A percentile compares a stretch with the other conserved stretches of the same genome.
Evolutionary conservation across 75 land plant genomes (phyloP).

Genomic region (Sequoia sempervirens): DNA sequence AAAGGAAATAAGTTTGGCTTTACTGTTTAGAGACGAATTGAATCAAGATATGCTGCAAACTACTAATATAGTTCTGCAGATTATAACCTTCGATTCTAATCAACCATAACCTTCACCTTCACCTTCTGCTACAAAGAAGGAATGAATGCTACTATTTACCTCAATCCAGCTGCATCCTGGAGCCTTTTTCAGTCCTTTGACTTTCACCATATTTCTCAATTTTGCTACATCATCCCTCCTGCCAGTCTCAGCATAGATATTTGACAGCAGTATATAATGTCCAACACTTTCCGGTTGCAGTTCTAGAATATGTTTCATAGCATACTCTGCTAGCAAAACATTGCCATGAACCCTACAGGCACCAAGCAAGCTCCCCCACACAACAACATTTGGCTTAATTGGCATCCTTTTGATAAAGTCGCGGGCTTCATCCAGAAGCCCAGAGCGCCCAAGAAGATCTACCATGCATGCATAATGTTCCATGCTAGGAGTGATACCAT

Average conservation of each 20-base stretch:
- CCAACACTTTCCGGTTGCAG: constrained; percentile 21
- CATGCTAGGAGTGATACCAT: constrained; percentile 12
- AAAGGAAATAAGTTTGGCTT: neutral
- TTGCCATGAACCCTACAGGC: constrained; percentile 26
- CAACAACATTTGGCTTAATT: constrained; percentile 1
- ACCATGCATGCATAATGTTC: constrained; percentile 41
- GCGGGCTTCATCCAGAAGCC: constrained; percentile 30
- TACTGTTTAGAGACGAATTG: too few relatives aligned
- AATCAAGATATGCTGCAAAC: neutral
- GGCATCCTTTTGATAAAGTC: constrained; percentile 16
- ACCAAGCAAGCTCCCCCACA: constrained; percentile 28
- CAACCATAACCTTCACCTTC: neutral
- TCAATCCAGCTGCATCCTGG: constrained; percentile 28
- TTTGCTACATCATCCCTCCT: constrained; percentile 22
- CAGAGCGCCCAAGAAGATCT: constrained; percentile 33
- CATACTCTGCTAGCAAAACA: constrained; percentile 16
- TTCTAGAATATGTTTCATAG: constrained; percentile 17
- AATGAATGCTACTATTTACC: neutral
- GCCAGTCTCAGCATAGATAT: constrained; percentile 26
- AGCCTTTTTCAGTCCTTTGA: constrained; percentile 16
- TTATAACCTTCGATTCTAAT: neutral
- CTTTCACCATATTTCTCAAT: constrained; percentile 6
- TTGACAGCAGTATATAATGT: constrained; percentile 25
- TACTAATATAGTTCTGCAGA: neutral
- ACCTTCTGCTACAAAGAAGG: constrained; percentile 9